Base-by-base conservation (phyloP, 306 rosid genomes). In the Hylodesmum podocarpum region DNA sequence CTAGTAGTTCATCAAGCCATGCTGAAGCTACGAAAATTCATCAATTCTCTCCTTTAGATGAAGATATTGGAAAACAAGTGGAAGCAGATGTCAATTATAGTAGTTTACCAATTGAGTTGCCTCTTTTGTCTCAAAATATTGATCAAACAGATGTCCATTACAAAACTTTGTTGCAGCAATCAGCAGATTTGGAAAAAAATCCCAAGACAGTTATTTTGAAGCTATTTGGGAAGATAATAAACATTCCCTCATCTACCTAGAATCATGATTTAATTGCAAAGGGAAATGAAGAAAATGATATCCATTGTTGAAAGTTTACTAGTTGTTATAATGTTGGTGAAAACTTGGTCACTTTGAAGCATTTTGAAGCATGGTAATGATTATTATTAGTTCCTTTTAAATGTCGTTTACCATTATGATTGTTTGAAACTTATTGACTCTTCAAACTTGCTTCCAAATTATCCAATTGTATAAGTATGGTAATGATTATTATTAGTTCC, bases 141-240 rank as follows among this genome's bases (percentile, higher is more conserved):
- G 91, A 81, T 33, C 79, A 55, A 27, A 21, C 33, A 12, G 66
- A 58, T 68, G 88, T 69, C 58, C 69, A 70, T 68, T n/a, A 15
- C 47, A 86, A 65, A 54, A 51, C 84, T 12, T 78, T 40, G 50
- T 49, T 81, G 55, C 73, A 27, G 75, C 80, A 84, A 75, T 84
- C 76, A 10, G 67, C 85, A 28, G 96, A 86, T 81, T 84, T 89
- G 0, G 97, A 87, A 51, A 81, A 77, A 61, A 79, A 87, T 7
- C 58, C 86, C 72, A 73, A 86, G 83, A 82, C 84, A 73, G 90
- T 93, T 78, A 90, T 86, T 78, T 89, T 94, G 80, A 94, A 90
- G 69, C 82, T 92, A 66, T 92, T 91, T 46, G 97, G 98, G 47
- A 84, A 90, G 88, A 87, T 90, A 80, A 83, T 90, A 2, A 81